These are phyloP conservation scores for Debaryomyces hansenii DNA, from an alignment of 805 yeast species.

Conservation along the genomic window DNA sequence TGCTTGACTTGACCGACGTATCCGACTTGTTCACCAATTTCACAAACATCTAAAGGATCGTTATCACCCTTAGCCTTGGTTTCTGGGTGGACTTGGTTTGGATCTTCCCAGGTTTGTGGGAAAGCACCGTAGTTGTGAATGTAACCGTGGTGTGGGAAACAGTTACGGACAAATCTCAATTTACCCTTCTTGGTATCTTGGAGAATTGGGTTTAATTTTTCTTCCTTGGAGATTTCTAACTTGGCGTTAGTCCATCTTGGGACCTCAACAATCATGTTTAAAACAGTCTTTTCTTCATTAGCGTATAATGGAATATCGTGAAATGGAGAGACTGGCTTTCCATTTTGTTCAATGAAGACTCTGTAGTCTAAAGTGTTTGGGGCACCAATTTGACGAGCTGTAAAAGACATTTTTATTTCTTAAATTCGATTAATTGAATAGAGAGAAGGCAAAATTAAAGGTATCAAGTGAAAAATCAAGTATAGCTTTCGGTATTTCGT, in stretches of 20 bases:
- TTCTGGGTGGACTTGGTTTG: conserved; percentile 61
- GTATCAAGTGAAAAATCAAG: not conserved
- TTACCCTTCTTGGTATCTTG: conserved; percentile 98
- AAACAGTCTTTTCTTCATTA: conserved; percentile 83
- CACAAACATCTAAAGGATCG: conserved; percentile 82
- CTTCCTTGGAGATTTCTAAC: conserved; percentile 88
- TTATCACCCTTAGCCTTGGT: conserved; percentile 77
- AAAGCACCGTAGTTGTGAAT: conserved; percentile 98
- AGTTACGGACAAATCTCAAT: conserved; percentile 92
- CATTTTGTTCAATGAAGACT: conserved; percentile 88
- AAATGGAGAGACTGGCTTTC: conserved; percentile 93
- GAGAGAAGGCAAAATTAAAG: not conserved
- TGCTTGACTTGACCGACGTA: conserved; percentile 53
- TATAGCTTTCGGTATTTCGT: not conserved
- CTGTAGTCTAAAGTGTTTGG: conserved; percentile 93
- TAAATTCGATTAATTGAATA: not conserved
- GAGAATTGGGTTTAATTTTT: conserved; percentile 83
- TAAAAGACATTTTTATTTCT: conserved; percentile 60
- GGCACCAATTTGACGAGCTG: conserved; percentile 93
- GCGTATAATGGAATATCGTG: conserved; percentile 80
- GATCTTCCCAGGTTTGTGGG: conserved; percentile 91
- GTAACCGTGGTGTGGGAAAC: conserved; percentile 99
- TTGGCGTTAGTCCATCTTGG: conserved; percentile 99
- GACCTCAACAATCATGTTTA: conserved; percentile 86
- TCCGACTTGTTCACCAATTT: conserved; percentile 49